Base-by-base conservation (phyloP, 2,329 filamentous ascomycete species). In the Beauveria asiatica region DNA sequence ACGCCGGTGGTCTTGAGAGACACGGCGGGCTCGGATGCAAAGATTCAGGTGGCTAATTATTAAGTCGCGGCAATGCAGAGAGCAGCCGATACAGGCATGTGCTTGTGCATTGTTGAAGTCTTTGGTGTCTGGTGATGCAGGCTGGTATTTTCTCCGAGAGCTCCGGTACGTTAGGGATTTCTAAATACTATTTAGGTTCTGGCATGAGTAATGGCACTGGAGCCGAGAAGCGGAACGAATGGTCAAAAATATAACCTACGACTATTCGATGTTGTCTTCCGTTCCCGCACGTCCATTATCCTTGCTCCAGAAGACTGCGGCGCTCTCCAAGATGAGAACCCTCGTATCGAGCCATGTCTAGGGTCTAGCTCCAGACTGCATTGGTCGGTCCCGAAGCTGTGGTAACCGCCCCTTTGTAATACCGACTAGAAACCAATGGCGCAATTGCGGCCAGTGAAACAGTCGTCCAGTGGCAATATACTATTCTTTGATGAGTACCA, bases 351-450 rank as follows among this genome's bases (percentile, higher is more conserved):
- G 23, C 16, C 23, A 23, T 27, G 21, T 50, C 52, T 39, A 39
- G 33, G 19, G 23, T 19, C 56, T 19, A 23, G 33, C 21, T 17
- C 27, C 30, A 11, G 56, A 27, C 27, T 45, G 45, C 46, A 37
- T 48, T 58, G 56, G 56, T 51, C 56, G 56, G 56, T 51, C 56
- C 56, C 37, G 27, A 25, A 44, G 37, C 42, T 44, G 56, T 39
- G 56, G 46, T 51, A 42, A 51, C 21, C 23, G 37, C 37, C 54
- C 27, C 55, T 7, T 42, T 11, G 30, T 5, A 11, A 19, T 10
- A 25, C 13, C 27, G 13, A 48, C 30, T 16, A 48, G 39, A n/a
- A 27, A 33, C 21, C 54, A 39, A 30, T 11, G 13, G 45, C 17
- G 55, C 21, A 21, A 50, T 46, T 27, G 33, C 33, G 21, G 17